Evolutionary conservation across 176 grass and related monocot species (phyloP).

Genomic region (bread wheat (Triticum aestivum)): IWGSC_CS_RefSeq_v2.1 NC_057808.1:373367229-373367728

Average conservation of each 20-base stretch:
- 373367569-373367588: conserved; percentile 18
- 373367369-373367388: not conserved
- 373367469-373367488: conserved; percentile 97
- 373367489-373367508: conserved; percentile 99
- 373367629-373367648: conserved; percentile 5
- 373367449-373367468: conserved; percentile 98
- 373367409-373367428: conserved; percentile 99
- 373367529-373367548: conserved; percentile 71
- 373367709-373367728: conserved; percentile 66
- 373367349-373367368: not conserved
- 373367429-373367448: conserved; percentile 99
- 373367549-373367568: conserved; percentile 57
- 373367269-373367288: conserved; percentile 84
- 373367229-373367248: conserved; percentile 97
- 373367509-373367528: conserved; percentile 80
- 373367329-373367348: not conserved
- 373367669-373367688: conserved; percentile 37
- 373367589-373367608: conserved; percentile 67
- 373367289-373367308: conserved; percentile 94
- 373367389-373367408: not conserved
- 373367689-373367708: conserved; percentile 92
- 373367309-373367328: conserved; percentile 9
- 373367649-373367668: not conserved
- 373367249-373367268: conserved; percentile 95
- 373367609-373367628: conserved; percentile 45